Base-by-base conservation (phyloP, 768 basidiomycete species). In the Mycena filopes region DNA sequence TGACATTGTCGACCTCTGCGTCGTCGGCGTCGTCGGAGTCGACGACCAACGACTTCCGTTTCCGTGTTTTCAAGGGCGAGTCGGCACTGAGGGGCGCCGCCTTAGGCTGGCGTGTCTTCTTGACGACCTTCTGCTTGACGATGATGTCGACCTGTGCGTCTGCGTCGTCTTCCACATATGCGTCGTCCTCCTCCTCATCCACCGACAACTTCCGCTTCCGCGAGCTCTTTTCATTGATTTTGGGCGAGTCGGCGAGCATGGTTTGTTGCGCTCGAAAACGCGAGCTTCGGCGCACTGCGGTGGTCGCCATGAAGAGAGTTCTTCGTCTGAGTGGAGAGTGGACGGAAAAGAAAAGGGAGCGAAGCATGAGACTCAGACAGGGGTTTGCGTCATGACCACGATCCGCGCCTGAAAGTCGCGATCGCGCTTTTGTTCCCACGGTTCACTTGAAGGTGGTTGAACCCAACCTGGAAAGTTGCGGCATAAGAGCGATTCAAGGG, bases 241-340 rank as follows among this genome's bases (percentile, higher is more conserved):
- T 21, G 48, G 21, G 20, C 7, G 20, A 25, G 28, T 20, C 16
- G 29, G 13, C 28, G 11, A 23, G 3, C 7, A 26, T 40, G 2
- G 29, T 21, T 16, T 48, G 23, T 11, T 41, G 53, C 18, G 43
- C 47, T 43, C 43, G 56, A 20, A 48, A 60, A 33, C 66, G 66
- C 49, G 61, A 58, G 48, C 66, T 67, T 45, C 57, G 55, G 7
- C 66, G 66, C 4, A 21, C 10, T n/a, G n/a, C n/a, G n/a, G 55
- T 38, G 20, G 55, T 28, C 13, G 66, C 43, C 66, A 67, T 67
- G 46, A 58, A 20, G 29, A 41, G 61, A 45, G 15, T 40, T 55
- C 38, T 46, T 45, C 33, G 47, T 12, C n/a, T n/a, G n/a, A n/a
- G n/a, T n/a, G n/a, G n/a, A n/a, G 21, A 21, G 48, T 20, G 29